A percentile compares a stretch with the other conserved stretches of the same genome.
Evolutionary conservation across 768 basidiomycete genomes (phyloP).

Genomic region (Ephemerocybe angulata): DNA sequence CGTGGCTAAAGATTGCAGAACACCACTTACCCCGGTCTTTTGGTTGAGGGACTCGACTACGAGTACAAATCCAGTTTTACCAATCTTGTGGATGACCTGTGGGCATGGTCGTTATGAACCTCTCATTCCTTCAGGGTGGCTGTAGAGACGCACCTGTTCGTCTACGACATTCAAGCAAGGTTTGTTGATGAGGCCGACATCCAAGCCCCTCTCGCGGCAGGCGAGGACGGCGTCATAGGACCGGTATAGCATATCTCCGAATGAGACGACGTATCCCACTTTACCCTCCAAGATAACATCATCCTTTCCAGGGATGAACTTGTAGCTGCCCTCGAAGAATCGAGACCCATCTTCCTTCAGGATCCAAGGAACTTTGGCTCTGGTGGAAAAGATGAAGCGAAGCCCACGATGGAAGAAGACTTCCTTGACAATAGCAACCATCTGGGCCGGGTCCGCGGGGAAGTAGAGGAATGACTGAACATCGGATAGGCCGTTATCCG

Average conservation of each 20-base stretch:
- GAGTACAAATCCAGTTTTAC: slow-evolving; percentile 71
- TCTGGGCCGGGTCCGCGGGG: slow-evolving; percentile 81
- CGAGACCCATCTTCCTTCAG: slow-evolving; percentile 70
- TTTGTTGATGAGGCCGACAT: slow-evolving; percentile 88
- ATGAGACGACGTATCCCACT: slow-evolving; percentile 79
- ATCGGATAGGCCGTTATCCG: slow-evolving; percentile 83
- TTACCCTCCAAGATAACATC: slow-evolving; percentile 75
- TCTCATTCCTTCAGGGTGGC: not conserved
- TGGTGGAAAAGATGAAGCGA: slow-evolving; percentile 86
- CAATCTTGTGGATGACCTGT: slow-evolving; percentile 66
- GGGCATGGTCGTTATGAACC: not conserved
- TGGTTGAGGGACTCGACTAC: slow-evolving; percentile 85
- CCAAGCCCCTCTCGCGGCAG: slow-evolving; percentile 64
- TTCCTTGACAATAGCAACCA: slow-evolving; percentile 68
- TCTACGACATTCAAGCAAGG: slow-evolving; percentile 79
- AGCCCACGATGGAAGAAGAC: slow-evolving; percentile 83
- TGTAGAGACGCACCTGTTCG: slow-evolving; percentile 50
- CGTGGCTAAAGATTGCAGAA: not conserved
- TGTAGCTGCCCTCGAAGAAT: slow-evolving; percentile 66
- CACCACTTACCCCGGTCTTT: slow-evolving; percentile 68
- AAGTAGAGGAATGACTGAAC: slow-evolving; percentile 80
- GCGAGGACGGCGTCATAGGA: slow-evolving; percentile 79
- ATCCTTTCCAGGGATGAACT: slow-evolving; percentile 82
- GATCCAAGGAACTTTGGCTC: slow-evolving; percentile 86
- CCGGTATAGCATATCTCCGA: slow-evolving; percentile 85